phyloP scores from a whole-genome alignment of 2,329 filamentous ascomycete species.

The Piedraia hortae region DNA sequence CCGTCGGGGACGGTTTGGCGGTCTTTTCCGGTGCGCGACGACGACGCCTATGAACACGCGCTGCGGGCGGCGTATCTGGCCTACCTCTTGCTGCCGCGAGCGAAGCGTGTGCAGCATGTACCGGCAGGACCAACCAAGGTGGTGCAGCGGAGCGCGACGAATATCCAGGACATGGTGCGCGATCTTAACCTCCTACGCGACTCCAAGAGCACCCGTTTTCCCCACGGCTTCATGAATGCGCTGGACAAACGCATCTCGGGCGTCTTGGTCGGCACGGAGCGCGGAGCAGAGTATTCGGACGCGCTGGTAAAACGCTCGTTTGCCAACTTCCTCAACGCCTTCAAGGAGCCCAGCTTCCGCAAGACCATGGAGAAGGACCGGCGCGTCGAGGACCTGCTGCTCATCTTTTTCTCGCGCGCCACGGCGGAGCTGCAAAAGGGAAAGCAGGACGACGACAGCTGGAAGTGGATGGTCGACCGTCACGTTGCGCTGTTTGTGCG shows the following conservation, averaged over 20 bases:
- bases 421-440: slow-evolving; percentile 70
- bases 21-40: slow-evolving; percentile 17
- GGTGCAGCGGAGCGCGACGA: slow-evolving; percentile 40
- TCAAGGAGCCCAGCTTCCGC: slow-evolving; percentile 68
- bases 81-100: slow-evolving; percentile 74
- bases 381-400: slow-evolving; percentile 67
- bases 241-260: slow-evolving; percentile 55
- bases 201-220: slow-evolving; percentile 41
- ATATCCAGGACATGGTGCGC: slow-evolving; percentile 59
- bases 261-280: slow-evolving; percentile 57
- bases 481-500: slow-evolving; percentile 88
- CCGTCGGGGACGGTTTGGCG: slow-evolving; percentile 5
- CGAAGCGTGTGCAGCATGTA: slow-evolving; percentile 72
- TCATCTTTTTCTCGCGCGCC: slow-evolving; percentile 90
- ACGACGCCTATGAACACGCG: slow-evolving; percentile 78
- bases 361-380: slow-evolving; percentile 85
- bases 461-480: slow-evolving; percentile 76
- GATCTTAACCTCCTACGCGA: slow-evolving; percentile 48
- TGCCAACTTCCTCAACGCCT: slow-evolving; percentile 74
- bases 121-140: slow-evolving; percentile 28
- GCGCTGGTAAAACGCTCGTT: slow-evolving; percentile 79
- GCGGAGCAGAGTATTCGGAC: slow-evolving; percentile 69
- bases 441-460: slow-evolving; percentile 52
- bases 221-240: slow-evolving; percentile 41
- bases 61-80: slow-evolving; percentile 74